Conservation (phyloP, 331 rosid genomes). For the Pyrus hybrid region DNA sequence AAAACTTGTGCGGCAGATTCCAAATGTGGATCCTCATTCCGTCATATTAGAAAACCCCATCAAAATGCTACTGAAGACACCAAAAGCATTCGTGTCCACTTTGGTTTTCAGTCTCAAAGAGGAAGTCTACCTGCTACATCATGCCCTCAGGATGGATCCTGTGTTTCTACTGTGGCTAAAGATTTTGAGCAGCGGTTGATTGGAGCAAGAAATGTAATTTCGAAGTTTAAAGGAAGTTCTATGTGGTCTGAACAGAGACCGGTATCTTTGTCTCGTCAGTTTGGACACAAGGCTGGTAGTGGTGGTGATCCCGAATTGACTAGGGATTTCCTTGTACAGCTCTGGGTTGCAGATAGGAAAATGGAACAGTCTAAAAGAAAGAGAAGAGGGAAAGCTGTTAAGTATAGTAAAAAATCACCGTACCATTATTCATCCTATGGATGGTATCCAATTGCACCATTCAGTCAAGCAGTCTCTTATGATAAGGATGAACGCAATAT, state of each 20-base stretch:
- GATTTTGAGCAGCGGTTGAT: neutral
- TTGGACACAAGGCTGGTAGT: constrained; percentile 18
- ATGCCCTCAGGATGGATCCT: neutral
- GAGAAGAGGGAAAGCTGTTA: constrained; percentile 14
- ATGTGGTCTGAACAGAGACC: constrained; percentile 4
- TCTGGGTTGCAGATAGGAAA: constrained; percentile 59
- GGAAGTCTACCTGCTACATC: neutral
- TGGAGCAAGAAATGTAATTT: neutral
- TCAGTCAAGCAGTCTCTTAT: constrained; percentile 17
- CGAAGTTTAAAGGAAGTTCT: constrained; percentile 4
- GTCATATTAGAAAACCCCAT: neutral
- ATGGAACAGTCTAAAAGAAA: constrained; percentile 15
- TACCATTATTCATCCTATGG: constrained; percentile 13
- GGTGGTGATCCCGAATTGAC: constrained; percentile 26
- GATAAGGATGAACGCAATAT: neutral
- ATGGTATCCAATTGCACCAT: constrained; percentile 26
- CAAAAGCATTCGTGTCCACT: neutral
- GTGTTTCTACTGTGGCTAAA: neutral
- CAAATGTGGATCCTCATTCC: constrained; percentile 8
- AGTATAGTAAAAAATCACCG: neutral
- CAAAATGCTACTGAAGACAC: neutral
- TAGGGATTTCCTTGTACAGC: constrained; percentile 51
- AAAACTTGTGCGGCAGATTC: neutral
- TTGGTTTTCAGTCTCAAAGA: constrained; percentile 3
- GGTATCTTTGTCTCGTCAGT: constrained; percentile 26